These are phyloP conservation scores for Lunularia cruciata DNA, from an alignment of 225 moss, liverwort and hornwort genomes.

Conservation along the genomic window DNA sequence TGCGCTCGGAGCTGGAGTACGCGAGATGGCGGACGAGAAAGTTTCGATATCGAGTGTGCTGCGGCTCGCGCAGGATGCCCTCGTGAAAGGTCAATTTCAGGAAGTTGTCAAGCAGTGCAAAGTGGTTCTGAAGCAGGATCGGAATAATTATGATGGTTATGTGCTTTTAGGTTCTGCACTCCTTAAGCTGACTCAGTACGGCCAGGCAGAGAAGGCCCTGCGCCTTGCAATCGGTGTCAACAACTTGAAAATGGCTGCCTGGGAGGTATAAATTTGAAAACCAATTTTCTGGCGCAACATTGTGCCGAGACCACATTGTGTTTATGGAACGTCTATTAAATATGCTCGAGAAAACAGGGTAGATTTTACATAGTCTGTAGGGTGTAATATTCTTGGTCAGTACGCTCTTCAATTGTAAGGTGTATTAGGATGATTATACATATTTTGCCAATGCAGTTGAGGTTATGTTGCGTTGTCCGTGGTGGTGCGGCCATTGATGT, in stretches of 20 bases:
- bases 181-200: conserved; percentile 67
- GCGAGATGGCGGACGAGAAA: conserved; percentile 39
- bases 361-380: too few species aligned
- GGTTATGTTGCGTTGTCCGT: conserved; percentile 3
- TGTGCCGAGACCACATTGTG: too few species aligned
- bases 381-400: too few species aligned
- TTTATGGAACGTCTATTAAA: too few species aligned
- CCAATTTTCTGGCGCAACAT: background rate
- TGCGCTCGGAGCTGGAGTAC: background rate
- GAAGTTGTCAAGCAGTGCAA: conserved; percentile 89
- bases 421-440: background rate
- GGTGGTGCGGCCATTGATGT: background rate
- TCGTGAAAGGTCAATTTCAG: conserved; percentile 57
- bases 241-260: conserved; percentile 74
- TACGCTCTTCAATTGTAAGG: background rate
- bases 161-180: conserved; percentile 86
- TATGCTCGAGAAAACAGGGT: too few species aligned
- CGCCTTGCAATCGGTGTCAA: conserved; percentile 70
- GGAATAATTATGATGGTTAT: conserved; percentile 78
- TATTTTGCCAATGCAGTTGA: conserved; percentile 5
- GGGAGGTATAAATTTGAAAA: conserved; percentile 55
- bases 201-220: conserved; percentile 79
- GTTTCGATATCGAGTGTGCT: conserved; percentile 38
- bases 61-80: conserved; percentile 71
- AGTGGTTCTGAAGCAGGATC: conserved; percentile 82